Conservation (phyloP, 2,329 filamentous ascomycete genomes). For the Colletotrichum cereale region DNA sequence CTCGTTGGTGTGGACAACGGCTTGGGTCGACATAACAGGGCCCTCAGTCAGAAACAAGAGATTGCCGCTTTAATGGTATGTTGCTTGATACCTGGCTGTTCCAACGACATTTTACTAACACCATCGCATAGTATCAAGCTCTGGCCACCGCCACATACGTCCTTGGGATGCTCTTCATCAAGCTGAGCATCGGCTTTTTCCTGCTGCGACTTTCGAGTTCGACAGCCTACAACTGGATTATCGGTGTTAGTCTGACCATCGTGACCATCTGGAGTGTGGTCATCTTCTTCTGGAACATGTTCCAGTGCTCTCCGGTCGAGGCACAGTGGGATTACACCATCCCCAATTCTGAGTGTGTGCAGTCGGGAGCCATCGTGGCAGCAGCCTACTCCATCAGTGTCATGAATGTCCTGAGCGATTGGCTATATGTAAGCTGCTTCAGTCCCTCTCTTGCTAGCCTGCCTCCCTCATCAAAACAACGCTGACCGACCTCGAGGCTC, state of each 20-base stretch:
- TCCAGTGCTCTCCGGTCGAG: constrained; percentile 63
- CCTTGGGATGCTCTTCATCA: constrained; percentile 68
- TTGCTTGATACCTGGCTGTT: not conserved
- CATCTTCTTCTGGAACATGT: constrained; percentile 65
- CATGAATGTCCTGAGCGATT: constrained; percentile 66
- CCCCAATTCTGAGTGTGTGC: constrained; percentile 56
- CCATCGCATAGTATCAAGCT: constrained; percentile 60
- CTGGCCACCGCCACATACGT: constrained; percentile 64
- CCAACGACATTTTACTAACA: not conserved
- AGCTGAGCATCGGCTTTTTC: constrained; percentile 67
- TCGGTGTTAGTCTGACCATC: constrained; percentile 59
- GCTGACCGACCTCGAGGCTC: constrained; percentile 50
- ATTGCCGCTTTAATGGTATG: constrained; percentile 62
- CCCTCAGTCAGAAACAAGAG: constrained; percentile 54
- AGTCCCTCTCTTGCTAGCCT: not conserved
- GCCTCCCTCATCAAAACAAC: not conserved
- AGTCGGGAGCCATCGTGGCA: constrained; percentile 56
- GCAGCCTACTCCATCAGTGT: constrained; percentile 65
- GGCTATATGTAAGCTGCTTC: constrained; percentile 59
- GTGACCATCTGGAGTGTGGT: constrained; percentile 60
- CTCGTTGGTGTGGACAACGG: constrained; percentile 57
- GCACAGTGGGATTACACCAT: constrained; percentile 68
- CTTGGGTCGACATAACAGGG: constrained; percentile 61
- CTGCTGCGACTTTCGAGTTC: constrained; percentile 61
- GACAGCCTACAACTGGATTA: constrained; percentile 61